Conservation (phyloP, 768 basidiomycete species). For the Sarcodon aspratus region DNA sequence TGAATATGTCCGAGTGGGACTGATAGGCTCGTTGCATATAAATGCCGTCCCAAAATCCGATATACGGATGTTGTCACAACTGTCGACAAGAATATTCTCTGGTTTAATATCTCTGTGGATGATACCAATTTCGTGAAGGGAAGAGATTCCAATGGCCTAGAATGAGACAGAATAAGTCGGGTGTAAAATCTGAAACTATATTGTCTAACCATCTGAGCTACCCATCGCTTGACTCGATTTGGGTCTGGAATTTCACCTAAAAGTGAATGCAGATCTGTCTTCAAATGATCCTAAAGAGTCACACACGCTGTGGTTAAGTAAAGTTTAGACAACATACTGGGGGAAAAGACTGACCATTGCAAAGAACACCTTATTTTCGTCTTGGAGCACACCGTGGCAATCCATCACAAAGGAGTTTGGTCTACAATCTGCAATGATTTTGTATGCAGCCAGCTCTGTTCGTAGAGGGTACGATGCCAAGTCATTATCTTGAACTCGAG, state of each 20-base stretch:
- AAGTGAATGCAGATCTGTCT: constrained; percentile 6
- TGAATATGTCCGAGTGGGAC: constrained; percentile 8
- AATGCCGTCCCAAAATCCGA: constrained; percentile 15
- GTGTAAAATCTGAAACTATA: constrained; percentile 1
- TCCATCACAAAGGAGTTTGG: constrained; percentile 13
- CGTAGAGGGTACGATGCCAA: constrained; percentile 4
- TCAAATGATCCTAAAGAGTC: constrained; percentile 8
- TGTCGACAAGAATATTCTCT: constrained; percentile 37
- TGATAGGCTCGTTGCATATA: constrained; percentile 8
- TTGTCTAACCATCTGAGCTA: constrained; percentile 14
- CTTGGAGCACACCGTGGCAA: constrained; percentile 14
- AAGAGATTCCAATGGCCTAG: constrained; percentile 17
- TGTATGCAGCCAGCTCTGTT: constrained; percentile 13
- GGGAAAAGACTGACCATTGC: constrained; percentile 11
- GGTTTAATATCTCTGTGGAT: constrained; percentile 53
- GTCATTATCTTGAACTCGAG: constrained; percentile 1
- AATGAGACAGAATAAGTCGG: not conserved
- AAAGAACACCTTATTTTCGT: constrained; percentile 11
- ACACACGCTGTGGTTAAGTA: not conserved
- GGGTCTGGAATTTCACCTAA: not conserved
- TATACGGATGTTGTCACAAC: constrained; percentile 10
- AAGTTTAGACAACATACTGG: not conserved
- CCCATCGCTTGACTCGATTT: constrained; percentile 10
- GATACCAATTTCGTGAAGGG: constrained; percentile 40
- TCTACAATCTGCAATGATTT: constrained; percentile 10